These are phyloP conservation scores for Arachis monticola DNA, from an alignment of 331 rosid species.

Conservation along the genomic window DNA sequence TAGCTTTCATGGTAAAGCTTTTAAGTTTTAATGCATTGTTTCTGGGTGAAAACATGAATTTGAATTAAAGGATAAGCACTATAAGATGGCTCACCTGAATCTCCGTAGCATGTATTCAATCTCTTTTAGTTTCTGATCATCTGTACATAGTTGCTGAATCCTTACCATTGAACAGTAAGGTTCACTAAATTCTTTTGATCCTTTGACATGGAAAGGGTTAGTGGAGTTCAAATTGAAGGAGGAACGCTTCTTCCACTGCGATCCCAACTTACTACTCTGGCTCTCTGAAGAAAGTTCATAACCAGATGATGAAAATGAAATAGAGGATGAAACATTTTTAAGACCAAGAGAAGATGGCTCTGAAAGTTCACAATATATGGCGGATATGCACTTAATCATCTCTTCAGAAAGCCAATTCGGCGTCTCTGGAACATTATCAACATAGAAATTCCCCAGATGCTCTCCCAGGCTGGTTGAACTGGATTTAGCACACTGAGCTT, in stretches of 20 bases:
- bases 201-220: conserved; percentile 61
- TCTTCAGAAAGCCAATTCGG: conserved; percentile 90
- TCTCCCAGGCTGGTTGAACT: conserved; percentile 61
- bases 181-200: conserved; percentile 60
- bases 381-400: conserved; percentile 83
- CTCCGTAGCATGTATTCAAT: conserved; percentile 71
- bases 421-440: conserved; percentile 60
- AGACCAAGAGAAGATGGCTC: conserved; percentile 63
- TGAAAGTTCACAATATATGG: conserved; percentile 77
- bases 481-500: conserved; percentile 58
- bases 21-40: neutral
- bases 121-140: conserved; percentile 63
- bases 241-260: conserved; percentile 55
- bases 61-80: conserved; percentile 13
- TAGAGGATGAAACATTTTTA: conserved; percentile 59
- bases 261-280: conserved; percentile 55
- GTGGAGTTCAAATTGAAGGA: conserved; percentile 62
- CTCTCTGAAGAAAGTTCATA: conserved; percentile 59
- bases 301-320: conserved; percentile 57
- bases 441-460: conserved; percentile 54
- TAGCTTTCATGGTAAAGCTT: conserved; percentile 6
- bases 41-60: neutral
- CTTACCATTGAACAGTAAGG: conserved; percentile 78
- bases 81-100: conserved; percentile 60
- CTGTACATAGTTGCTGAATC: conserved; percentile 69